Conservation (phyloP, 257 asterid species). For the Forsythia suspensa region DNA sequence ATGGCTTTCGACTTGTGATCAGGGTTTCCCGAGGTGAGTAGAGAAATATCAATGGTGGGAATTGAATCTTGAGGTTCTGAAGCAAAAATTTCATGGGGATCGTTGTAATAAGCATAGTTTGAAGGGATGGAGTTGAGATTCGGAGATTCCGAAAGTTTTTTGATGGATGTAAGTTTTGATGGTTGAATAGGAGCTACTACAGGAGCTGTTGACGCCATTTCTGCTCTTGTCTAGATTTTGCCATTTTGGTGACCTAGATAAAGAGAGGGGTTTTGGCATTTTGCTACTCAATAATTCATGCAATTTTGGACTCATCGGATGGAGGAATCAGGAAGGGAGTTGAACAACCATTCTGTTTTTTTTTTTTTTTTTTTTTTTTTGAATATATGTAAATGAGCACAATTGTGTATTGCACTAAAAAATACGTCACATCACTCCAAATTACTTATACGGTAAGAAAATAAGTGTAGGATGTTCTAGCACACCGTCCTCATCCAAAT, state of each 20-base stretch:
- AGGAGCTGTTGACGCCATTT: constrained; percentile 27
- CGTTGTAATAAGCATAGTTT: constrained; percentile 35
- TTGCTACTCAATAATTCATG: not conserved
- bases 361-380: no score
- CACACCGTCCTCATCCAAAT: no score
- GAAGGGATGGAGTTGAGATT: constrained; percentile 46
- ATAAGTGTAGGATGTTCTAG: no score
- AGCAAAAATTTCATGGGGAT: constrained; percentile 27
- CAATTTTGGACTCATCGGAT: no score
- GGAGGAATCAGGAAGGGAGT: no score
- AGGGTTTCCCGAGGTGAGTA: constrained; percentile 36
- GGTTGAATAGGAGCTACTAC: not conserved
- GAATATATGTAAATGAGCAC: no score
- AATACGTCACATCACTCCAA: no score
- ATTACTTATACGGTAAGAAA: no score
- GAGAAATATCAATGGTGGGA: constrained; percentile 50
- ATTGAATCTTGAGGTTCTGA: constrained; percentile 36
- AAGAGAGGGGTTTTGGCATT: not conserved
- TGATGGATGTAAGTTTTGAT: constrained; percentile 30
- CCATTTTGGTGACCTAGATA: not conserved
- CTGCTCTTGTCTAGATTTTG: not conserved
- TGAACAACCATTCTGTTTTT: no score
- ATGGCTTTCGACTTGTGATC: constrained; percentile 40
- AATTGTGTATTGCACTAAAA: no score
- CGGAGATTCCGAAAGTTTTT: constrained; percentile 39